Base-by-base conservation (phyloP, 805 yeast species). In the Candida caryicola region DNA sequence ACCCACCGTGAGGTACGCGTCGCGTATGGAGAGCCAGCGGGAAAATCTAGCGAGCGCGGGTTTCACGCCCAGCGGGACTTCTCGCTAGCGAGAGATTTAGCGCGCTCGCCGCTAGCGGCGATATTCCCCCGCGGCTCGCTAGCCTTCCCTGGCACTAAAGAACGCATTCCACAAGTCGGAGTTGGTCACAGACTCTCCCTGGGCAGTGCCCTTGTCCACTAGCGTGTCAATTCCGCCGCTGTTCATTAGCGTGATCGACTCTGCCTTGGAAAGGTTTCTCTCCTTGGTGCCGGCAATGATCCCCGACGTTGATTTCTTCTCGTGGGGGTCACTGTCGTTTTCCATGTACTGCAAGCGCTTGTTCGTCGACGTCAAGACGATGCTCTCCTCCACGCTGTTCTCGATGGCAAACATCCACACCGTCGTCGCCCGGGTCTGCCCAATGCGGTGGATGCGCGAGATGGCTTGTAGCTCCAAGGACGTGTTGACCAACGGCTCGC, bases 401-500 rank as follows among this genome's bases (percentile, higher is more conserved):
- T 76, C 77, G 39, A 90, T 83, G 17, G 85, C 81, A 64, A 91
- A 89, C 77, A 85, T 82, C 96, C 98, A 93, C 1, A 91, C 95
- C 1, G 81, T 83, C 0, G 99, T 93, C 12, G 77, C 79, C 31
- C 73, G 67, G 2, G 71, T 74, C 59, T 93, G 99, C 0, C 99
- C 99, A 54, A 91, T 90, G 45, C 99, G 68, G 55, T 91, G 96
- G 30, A 93, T 80, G 45, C 99, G 74, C 34, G 95, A 86, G 37
- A 90, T 84, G 0, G 98, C 97, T 57, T 91, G 99, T 12, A 87
- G 57, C 50, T 93, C 98, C 33, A 89, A 69, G 2, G 95, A 83
- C 1, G 90, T 79, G 52, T 89, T 89, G 12, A 93, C 82, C 40
- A 93, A 69, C 1, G 99, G 98, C 62, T 93, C 99, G 58, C 97